These are phyloP conservation scores for Podospora tetraspora DNA, from an alignment of 495 filamentous ascomycete genomes.

Conservation along the genomic window DNA sequence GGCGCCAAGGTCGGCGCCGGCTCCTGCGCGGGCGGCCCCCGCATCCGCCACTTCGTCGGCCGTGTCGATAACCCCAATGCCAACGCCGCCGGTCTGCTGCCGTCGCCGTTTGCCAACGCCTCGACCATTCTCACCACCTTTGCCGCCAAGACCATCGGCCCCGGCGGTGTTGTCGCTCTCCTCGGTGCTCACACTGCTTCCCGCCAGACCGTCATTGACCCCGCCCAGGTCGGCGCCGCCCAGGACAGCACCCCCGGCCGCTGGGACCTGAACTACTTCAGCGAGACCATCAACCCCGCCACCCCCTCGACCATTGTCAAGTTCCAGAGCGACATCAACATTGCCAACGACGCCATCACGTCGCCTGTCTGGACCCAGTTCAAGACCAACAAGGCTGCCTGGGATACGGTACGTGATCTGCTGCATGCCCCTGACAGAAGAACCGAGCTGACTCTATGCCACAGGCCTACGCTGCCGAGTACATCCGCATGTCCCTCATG, in stretches of 20 bases:
- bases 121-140: not conserved
- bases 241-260: slow-evolving; percentile 10
- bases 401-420: slow-evolving; percentile 4
- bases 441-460: not conserved
- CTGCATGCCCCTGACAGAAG: not conserved
- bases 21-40: slow-evolving; percentile 10
- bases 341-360: slow-evolving; percentile 5
- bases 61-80: slow-evolving; percentile 9
- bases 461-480: slow-evolving; percentile 10
- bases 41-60: slow-evolving; percentile 10
- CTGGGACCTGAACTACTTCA: slow-evolving; percentile 10
- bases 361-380: slow-evolving; percentile 8
- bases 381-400: slow-evolving; percentile 8
- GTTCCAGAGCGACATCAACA: slow-evolving; percentile 13
- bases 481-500: slow-evolving; percentile 9
- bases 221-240: not conserved
- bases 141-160: slow-evolving; percentile 8
- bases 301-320: slow-evolving; percentile 4
- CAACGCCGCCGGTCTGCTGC: slow-evolving; percentile 3
- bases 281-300: slow-evolving; percentile 3
- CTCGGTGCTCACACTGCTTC: slow-evolving; percentile 7
- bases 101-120: not conserved
- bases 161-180: slow-evolving; percentile 7
- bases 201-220: not conserved
- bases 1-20: slow-evolving; percentile 7